phyloP scores from a whole-genome alignment of 1,284 basidiomycete genomes.

The Pseudozyma sp. region DNA sequence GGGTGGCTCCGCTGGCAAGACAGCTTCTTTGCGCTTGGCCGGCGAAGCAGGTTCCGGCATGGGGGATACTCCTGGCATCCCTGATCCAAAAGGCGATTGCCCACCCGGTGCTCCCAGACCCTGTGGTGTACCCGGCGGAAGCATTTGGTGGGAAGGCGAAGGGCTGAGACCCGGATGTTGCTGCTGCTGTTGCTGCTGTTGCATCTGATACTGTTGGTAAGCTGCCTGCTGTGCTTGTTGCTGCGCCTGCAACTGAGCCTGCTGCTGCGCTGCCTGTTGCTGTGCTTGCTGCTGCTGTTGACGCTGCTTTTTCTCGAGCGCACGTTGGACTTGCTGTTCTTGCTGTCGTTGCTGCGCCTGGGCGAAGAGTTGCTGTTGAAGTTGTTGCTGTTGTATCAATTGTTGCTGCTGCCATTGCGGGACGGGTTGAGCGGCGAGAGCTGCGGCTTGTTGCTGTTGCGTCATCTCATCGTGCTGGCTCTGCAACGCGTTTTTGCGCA shows the following conservation, averaged over 20 bases:
- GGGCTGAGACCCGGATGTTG: constrained; percentile 18
- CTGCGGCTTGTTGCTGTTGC: constrained; percentile 32
- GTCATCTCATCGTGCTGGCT: constrained; percentile 26
- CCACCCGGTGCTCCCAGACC: background rate
- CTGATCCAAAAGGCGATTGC: constrained; percentile 18
- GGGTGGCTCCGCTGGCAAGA: constrained; percentile 20
- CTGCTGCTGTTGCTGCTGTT: constrained; percentile 18
- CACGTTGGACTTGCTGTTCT: constrained; percentile 15
- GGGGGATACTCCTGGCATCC: constrained; percentile 2
- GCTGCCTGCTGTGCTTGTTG: constrained; percentile 17
- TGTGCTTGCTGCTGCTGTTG: constrained; percentile 27
- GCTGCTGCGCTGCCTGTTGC: constrained; percentile 20
- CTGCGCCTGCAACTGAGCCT: constrained; percentile 30
- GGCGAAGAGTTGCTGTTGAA: constrained; percentile 19
- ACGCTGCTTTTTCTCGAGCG: background rate
- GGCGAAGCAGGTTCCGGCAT: constrained; percentile 18
- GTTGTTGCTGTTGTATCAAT: constrained; percentile 36
- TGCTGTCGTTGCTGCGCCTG: constrained; percentile 27
- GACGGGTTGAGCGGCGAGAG: constrained; percentile 20
- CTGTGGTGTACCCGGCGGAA: constrained; percentile 17
- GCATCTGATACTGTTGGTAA: constrained; percentile 9
- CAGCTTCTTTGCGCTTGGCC: constrained; percentile 27
- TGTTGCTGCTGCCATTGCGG: constrained; percentile 46
- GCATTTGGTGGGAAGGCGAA: constrained; percentile 19
- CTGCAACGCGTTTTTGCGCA: constrained; percentile 23